Evolutionary conservation across 306 rosid genomes (phyloP), one percentile per base, ranked within the genome.

Genomic region (Vicia villosa): DNA sequence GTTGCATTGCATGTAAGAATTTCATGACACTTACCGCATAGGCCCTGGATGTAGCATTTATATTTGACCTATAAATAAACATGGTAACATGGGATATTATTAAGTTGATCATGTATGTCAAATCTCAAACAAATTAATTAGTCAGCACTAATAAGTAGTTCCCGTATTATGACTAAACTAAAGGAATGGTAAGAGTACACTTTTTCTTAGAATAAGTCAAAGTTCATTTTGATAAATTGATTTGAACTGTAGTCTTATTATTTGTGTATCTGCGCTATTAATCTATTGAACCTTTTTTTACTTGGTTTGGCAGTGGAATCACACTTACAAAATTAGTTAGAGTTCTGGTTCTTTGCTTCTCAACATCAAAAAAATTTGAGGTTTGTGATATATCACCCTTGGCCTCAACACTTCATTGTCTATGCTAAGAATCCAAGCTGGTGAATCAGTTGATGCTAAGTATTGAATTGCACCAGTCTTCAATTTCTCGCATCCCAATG

Each of bases 331-430:
- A 94, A 81, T 82, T 94, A 15, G 98, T 94, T 5, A 97, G 98
- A 77, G 97, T 94, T 28, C 74, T 88, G 28, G 98, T 94, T 73
- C 98, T 94, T 64, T 82, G 70, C 83, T 94, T 94, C 77, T 74
- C 98, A 30, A 94, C 84, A 81, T 90, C 98, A 60, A 96, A 94
- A 82, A 80, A 90, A 64, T 94, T 94, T 83, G 98, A 90, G 97
- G 98, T 88, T 80, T 59, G 66, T 77, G 63, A 62, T 72, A 72
- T 77, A 72, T 82, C 50, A 69, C 56, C 40, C 43, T 82, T 60
- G 38, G 54, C 62, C 58, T 36, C 36, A 37, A 26, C 58, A 36
- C 75, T 54, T 74, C 63, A 45, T 64, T 41, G 43, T 58, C 62
- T 70, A 59, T 60, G 69, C 54, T n/a, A 43, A 19, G 15, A 66